Percentiles rank a stretch among this genome's conserved stretches.
phyloP scores from a whole-genome alignment of 257 asterid genomes.

The Vinca minor region DNA sequence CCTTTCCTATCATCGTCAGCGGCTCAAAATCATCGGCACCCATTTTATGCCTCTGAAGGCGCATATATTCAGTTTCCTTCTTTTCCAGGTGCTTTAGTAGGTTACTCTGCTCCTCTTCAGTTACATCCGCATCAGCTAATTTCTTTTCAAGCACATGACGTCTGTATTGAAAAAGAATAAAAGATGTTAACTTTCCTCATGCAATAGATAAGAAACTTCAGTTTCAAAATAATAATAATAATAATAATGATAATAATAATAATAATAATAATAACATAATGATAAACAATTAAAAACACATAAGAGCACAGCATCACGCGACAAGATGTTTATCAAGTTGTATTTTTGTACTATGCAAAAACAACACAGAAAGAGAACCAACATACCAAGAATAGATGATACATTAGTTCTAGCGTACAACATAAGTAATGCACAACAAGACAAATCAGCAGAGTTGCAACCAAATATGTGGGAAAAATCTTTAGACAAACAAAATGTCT shows the following conservation, averaged over 20 bases:
- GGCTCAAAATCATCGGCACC: conserved; percentile 97
- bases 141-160: conserved; percentile 82
- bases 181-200: background rate
- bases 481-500: background rate
- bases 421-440: background rate
- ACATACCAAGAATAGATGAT: background rate
- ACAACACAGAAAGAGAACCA: background rate
- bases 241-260: no score
- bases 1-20: conserved; percentile 89
- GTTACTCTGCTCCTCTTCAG: conserved; percentile 87
- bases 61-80: conserved; percentile 93
- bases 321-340: background rate
- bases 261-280: no score
- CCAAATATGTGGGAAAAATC: background rate
- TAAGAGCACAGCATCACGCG: background rate
- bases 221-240: background rate
- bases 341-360: background rate
- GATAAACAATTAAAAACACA: background rate
- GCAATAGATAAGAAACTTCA: background rate
- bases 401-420: background rate
- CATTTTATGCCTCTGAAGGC: conserved; percentile 97
- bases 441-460: background rate
- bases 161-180: conserved; percentile 32
- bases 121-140: conserved; percentile 84
- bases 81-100: conserved; percentile 72